Evolutionary conservation across 1,139 yeast species (phyloP).

Genomic region (Nakaseomyces nivariensis): DNA sequence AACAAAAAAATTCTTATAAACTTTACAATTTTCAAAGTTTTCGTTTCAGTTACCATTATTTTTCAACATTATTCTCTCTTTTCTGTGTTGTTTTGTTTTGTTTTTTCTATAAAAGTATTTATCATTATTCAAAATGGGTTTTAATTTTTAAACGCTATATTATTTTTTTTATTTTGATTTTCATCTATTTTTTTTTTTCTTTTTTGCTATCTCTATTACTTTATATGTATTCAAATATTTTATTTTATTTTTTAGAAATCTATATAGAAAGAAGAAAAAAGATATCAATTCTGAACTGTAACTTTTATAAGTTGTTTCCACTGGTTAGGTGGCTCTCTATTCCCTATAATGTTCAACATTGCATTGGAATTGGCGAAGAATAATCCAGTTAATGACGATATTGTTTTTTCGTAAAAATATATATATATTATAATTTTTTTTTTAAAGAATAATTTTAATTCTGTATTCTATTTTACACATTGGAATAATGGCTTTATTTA

Average conservation of each 20-base stretch:
- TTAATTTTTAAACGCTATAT: background rate
- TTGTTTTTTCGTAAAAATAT: no score
- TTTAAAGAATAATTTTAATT: no score
- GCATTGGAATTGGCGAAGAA: no score
- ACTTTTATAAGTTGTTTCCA: no score
- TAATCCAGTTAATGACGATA: no score
- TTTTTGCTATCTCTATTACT: constrained; percentile 4
- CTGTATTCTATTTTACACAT: no score
- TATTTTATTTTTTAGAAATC: no score
- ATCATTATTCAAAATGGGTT: constrained; percentile 1
- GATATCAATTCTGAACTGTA: background rate
- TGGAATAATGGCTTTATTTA: no score
- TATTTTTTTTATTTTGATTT: constrained; percentile 5
- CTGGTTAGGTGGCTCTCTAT: no score
- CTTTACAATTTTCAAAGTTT: background rate
- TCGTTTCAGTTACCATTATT: background rate
- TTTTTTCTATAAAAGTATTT: background rate
- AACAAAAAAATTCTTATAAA: background rate
- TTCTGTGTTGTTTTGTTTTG: background rate
- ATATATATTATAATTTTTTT: no score
- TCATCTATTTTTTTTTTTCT: constrained; percentile 6
- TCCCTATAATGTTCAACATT: no score
- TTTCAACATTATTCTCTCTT: background rate
- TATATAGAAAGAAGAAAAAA: no score
- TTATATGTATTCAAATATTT: background rate